These are phyloP conservation scores for Syzygium aqueum DNA, from an alignment of 345 rosid genomes.

Conservation along the genomic window DNA sequence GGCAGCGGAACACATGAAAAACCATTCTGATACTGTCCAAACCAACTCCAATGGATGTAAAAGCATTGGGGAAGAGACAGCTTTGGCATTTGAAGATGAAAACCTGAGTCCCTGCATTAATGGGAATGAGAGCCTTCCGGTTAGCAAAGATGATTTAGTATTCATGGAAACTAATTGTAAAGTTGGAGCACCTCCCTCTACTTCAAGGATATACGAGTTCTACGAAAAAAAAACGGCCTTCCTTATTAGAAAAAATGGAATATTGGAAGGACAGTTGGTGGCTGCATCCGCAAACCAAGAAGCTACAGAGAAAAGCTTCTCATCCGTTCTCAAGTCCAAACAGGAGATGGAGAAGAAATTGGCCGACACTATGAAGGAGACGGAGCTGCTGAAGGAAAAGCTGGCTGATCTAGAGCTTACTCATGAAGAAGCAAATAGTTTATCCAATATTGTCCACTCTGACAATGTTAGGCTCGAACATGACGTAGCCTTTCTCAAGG, in stretches of 20 bases:
- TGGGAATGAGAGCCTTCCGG: conserved; percentile 28
- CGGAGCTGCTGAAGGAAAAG: conserved; percentile 85
- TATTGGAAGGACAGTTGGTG: conserved; percentile 69
- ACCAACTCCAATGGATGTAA: conserved; percentile 28
- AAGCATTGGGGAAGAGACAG: conserved; percentile 36
- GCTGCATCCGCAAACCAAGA: conserved; percentile 62
- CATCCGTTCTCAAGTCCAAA: conserved; percentile 62
- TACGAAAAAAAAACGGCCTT: conserved; percentile 71
- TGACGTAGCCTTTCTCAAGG: conserved; percentile 93
- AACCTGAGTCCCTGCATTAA: conserved; percentile 19
- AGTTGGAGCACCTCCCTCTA: conserved; percentile 27
- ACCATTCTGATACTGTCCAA: conserved; percentile 24
- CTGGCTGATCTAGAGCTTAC: conserved; percentile 61
- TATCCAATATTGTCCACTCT: conserved; percentile 82
- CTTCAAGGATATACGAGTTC: conserved; percentile 55
- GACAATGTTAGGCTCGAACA: conserved; percentile 98
- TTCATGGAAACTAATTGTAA: conserved; percentile 38
- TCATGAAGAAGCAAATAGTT: conserved; percentile 82
- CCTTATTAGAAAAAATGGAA: conserved; percentile 61
- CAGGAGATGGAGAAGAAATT: conserved; percentile 79
- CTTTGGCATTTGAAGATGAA: conserved; percentile 36
- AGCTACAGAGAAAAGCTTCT: conserved; percentile 60
- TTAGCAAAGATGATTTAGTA: conserved; percentile 28
- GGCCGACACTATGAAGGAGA: conserved; percentile 54
- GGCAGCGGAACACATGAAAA: conserved; percentile 33